Conservation (phyloP, 768 basidiomycete genomes). For the Sarcomyxa edulis region DNA sequence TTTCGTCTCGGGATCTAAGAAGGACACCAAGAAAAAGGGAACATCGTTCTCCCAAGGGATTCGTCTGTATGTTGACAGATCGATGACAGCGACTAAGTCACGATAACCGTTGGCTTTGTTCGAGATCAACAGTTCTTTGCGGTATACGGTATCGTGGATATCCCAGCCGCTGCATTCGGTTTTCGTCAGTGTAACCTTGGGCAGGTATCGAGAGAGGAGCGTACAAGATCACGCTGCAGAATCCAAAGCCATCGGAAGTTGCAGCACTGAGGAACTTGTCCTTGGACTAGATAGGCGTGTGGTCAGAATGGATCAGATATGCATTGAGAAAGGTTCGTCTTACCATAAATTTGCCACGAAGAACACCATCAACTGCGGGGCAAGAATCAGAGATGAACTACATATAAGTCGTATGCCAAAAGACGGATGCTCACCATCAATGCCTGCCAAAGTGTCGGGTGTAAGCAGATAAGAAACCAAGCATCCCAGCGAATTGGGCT, state of each 20-base stretch:
- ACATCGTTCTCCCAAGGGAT: constrained; percentile 91
- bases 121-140: constrained; percentile 82
- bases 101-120: constrained; percentile 91
- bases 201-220: constrained; percentile 19
- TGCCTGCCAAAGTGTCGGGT: constrained; percentile 21
- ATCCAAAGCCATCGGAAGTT: constrained; percentile 81
- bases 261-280: constrained; percentile 84
- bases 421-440: constrained; percentile 53
- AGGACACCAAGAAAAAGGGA: constrained; percentile 91
- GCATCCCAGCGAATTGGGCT: background rate
- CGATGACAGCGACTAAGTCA: constrained; percentile 83
- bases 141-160: constrained; percentile 84
- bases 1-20: constrained; percentile 82
- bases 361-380: constrained; percentile 92
- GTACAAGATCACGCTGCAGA: constrained; percentile 90
- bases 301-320: background rate
- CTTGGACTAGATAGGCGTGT: constrained; percentile 55
- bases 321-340: constrained; percentile 7
- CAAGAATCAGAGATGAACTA: background rate
- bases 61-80: constrained; percentile 81
- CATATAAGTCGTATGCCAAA: constrained; percentile 5
- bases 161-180: constrained; percentile 87
- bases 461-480: constrained; percentile 1
- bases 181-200: background rate
- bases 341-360: constrained; percentile 94